phyloP scores from a whole-genome alignment of 2,329 filamentous ascomycete species.

The Sordariomycetes sp. region DNA sequence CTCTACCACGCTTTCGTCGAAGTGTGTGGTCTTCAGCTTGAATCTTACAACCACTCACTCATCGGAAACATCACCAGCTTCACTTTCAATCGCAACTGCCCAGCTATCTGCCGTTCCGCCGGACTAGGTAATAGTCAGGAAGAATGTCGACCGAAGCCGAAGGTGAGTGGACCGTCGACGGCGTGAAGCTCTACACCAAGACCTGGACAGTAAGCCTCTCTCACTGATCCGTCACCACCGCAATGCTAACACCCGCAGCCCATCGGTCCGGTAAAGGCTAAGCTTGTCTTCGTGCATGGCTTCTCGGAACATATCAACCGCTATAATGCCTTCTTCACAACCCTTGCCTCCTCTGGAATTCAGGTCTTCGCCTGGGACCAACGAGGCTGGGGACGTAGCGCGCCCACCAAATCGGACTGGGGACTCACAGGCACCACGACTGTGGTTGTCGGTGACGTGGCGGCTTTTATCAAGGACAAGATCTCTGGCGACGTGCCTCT shows the following conservation, averaged over 20 bases:
- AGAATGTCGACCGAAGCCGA: conserved; percentile 37
- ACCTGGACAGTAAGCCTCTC: conserved; percentile 44
- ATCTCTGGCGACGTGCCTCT: conserved; percentile 47
- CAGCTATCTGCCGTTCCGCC: too few species aligned
- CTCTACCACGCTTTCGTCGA: too few species aligned
- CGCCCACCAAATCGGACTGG: conserved; percentile 47
- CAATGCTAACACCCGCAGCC: conserved; percentile 30
- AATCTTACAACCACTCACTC: too few species aligned
- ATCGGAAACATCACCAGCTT: too few species aligned
- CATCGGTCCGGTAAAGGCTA: conserved; percentile 50
- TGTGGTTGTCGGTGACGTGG: conserved; percentile 68
- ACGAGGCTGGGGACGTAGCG: conserved; percentile 77
- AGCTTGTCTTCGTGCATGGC: conserved; percentile 77
- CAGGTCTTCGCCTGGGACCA: conserved; percentile 75
- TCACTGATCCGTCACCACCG: conserved; percentile 1
- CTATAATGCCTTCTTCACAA: conserved; percentile 67
- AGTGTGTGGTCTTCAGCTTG: too few species aligned
- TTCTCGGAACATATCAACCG: conserved; percentile 79
- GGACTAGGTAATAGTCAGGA: too few species aligned
- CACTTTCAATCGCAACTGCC: too few species aligned
- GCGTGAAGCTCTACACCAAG: conserved; percentile 42
- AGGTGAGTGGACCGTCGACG: conserved; percentile 35
- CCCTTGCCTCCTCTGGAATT: conserved; percentile 62
- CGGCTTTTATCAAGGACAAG: conserved; percentile 59
- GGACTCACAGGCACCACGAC: conserved; percentile 68